These are phyloP conservation scores for Danielozyma ontarioensis DNA, from an alignment of 805 yeast genomes.

Conservation along the genomic window DNA sequence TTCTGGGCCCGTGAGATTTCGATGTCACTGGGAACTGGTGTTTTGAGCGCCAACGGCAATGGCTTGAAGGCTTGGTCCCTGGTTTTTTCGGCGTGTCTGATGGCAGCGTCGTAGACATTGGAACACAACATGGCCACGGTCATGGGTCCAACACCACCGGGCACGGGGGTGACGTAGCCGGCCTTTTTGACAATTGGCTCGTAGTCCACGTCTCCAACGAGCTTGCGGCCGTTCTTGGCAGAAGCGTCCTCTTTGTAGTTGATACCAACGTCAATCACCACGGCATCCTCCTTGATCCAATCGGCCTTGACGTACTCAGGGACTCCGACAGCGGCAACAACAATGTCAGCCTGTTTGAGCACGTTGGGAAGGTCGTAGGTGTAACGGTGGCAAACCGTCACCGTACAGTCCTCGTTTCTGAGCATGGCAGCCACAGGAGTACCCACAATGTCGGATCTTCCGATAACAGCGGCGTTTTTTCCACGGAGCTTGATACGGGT, in stretches of 20 bases:
- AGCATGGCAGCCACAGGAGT: slow-evolving; percentile 85
- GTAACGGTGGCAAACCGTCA: slow-evolving; percentile 78
- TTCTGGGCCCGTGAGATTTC: slow-evolving; percentile 84
- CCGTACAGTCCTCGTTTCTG: slow-evolving; percentile 78
- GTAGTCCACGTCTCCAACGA: slow-evolving; percentile 95
- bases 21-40: slow-evolving; percentile 87
- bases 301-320: slow-evolving; percentile 83
- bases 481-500: slow-evolving; percentile 69
- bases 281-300: slow-evolving; percentile 79
- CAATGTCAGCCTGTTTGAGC: slow-evolving; percentile 73
- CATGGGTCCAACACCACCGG: slow-evolving; percentile 99
- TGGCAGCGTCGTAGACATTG: slow-evolving; percentile 79
- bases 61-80: slow-evolving; percentile 50
- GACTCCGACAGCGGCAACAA: slow-evolving; percentile 87
- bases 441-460: slow-evolving; percentile 95
- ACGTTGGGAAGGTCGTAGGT: slow-evolving; percentile 54
- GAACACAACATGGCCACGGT: slow-evolving; percentile 93
- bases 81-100: slow-evolving; percentile 45
- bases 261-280: slow-evolving; percentile 93
- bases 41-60: slow-evolving; percentile 42
- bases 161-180: slow-evolving; percentile 85
- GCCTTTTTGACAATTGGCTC: slow-evolving; percentile 60
- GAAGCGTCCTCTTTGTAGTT: slow-evolving; percentile 76
- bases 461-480: slow-evolving; percentile 82
- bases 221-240: slow-evolving; percentile 70